Evolutionary conservation across 1,284 basidiomycete genomes (phyloP).

Genomic region (Tetrapyrgos nigripes): DNA sequence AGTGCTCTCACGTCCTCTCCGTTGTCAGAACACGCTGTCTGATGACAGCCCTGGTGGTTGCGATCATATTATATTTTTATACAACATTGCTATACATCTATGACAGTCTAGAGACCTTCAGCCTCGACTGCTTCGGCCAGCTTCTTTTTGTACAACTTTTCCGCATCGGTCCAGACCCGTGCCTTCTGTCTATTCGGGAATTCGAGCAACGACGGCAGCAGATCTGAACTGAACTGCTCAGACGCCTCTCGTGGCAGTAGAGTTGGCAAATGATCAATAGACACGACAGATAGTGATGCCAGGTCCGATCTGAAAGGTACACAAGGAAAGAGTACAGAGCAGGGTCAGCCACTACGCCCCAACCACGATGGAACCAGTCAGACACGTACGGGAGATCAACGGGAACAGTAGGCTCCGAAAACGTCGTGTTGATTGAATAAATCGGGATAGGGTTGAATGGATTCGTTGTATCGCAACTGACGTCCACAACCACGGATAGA

Average conservation of each 20-base stretch:
- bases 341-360: conserved; percentile 4
- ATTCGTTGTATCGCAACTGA: conserved; percentile 99
- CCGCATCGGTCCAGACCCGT: conserved; percentile 91
- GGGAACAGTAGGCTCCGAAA: conserved; percentile 91
- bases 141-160: conserved; percentile 87
- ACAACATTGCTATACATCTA: neutral
- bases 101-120: conserved; percentile 36
- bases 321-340: conserved; percentile 5
- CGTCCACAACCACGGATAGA: conserved; percentile 92
- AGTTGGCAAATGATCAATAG: conserved; percentile 98
- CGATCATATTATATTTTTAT: neutral
- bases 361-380: conserved; percentile 14
- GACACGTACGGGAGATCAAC: conserved; percentile 78
- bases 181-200: conserved; percentile 73
- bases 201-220: conserved; percentile 87
- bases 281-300: conserved; percentile 84
- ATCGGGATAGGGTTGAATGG: conserved; percentile 98
- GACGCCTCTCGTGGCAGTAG: conserved; percentile 95
- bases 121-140: conserved; percentile 65
- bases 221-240: conserved; percentile 93
- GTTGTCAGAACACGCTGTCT: no score
- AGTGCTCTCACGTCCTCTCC: no score
- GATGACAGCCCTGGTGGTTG: no score
- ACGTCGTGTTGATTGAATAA: conserved; percentile 96
- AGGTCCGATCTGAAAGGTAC: conserved; percentile 52